Evolutionary conservation across 257 asterid genomes (phyloP).

Genomic region (Capsicum pubescens): DNA sequence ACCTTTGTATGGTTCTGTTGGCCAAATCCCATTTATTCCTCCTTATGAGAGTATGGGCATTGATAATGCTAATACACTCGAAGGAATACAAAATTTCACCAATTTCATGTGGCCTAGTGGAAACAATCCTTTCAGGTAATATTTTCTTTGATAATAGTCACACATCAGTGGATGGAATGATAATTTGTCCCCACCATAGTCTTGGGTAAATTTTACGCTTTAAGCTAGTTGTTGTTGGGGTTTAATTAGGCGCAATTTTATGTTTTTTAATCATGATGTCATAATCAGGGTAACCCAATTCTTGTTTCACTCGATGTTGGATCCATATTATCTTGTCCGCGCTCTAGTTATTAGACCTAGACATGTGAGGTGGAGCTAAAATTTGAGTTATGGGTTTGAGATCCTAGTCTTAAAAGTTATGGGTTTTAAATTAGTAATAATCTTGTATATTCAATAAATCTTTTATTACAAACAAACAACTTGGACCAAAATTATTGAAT

Average conservation of each 20-base stretch:
- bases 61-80: slow-evolving; percentile 60
- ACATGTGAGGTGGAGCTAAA: too few relatives aligned
- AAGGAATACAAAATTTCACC: slow-evolving; percentile 54
- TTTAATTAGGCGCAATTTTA: neutral
- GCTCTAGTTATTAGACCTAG: too few relatives aligned
- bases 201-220: neutral
- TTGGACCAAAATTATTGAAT: too few relatives aligned
- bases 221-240: neutral
- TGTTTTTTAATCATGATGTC: neutral
- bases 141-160: neutral
- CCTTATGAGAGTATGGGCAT: slow-evolving; percentile 82
- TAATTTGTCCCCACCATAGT: neutral
- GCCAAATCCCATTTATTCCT: slow-evolving; percentile 71
- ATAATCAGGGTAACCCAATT: neutral
- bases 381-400: too few relatives aligned
- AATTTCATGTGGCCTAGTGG: slow-evolving; percentile 77
- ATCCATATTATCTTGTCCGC: too few relatives aligned
- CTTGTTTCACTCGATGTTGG: neutral
- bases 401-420: too few relatives aligned
- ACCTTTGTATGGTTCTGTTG: slow-evolving; percentile 78
- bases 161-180: neutral
- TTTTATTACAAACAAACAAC: too few relatives aligned
- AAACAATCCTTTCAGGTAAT: slow-evolving; percentile 56
- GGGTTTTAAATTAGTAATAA: too few relatives aligned
- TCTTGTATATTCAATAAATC: too few relatives aligned